Evolutionary conservation across 495 filamentous ascomycete genomes (phyloP).

Genomic region (Massariosphaeria phaeospora): DNA sequence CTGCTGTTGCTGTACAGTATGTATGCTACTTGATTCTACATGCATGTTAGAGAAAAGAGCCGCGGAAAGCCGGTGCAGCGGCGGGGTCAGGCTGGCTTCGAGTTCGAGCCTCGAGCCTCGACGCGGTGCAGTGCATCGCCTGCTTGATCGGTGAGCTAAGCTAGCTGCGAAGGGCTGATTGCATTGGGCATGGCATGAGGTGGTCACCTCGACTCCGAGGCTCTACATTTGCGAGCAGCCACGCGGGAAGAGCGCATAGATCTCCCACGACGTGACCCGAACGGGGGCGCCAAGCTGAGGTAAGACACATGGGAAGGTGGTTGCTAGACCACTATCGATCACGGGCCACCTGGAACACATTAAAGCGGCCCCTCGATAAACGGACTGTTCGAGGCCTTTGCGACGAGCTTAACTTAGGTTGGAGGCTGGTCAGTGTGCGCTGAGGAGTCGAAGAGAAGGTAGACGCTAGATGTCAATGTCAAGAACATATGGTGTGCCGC

Average conservation of each 20-base stretch:
- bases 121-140: neutral
- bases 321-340: neutral
- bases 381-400: too few relatives aligned
- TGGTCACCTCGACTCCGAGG: constrained; percentile 3
- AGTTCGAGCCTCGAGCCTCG: neutral
- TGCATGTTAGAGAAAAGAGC: too few relatives aligned
- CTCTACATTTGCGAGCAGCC: neutral
- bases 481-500: constrained; percentile 14
- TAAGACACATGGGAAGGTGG: constrained; percentile 23
- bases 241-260: constrained; percentile 1
- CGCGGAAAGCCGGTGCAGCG: neutral
- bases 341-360: constrained; percentile 5
- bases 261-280: constrained; percentile 10
- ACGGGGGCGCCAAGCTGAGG: constrained; percentile 15
- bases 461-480: constrained; percentile 11
- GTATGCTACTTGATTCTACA: too few relatives aligned
- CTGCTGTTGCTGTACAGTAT: too few relatives aligned
- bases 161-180: too few relatives aligned
- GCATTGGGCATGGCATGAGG: too few relatives aligned
- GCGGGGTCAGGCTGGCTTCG: neutral
- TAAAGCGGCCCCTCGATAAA: neutral
- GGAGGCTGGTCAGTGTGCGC: neutral
- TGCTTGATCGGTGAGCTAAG: constrained; percentile 7
- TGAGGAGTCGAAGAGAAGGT: constrained; percentile 1
- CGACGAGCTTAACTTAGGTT: too few relatives aligned